Evolutionary conservation across 106 monocot genomes (phyloP).

Genomic region (Acanthochlamys bracteata): DNA sequence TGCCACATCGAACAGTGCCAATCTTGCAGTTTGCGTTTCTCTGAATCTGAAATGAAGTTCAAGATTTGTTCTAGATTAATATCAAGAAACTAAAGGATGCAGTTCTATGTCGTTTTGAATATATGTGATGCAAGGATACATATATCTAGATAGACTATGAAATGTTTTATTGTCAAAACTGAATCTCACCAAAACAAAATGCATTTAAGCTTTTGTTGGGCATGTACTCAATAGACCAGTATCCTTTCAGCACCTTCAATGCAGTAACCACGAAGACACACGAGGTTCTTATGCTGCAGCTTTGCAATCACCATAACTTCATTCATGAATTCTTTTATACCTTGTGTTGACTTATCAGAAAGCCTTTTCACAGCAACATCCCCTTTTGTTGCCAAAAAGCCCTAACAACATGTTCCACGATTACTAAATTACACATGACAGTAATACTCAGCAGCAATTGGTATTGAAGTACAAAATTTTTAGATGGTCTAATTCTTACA

Average conservation of each 20-base stretch:
- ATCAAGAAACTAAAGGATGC: not conserved
- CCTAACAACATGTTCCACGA: too few relatives aligned
- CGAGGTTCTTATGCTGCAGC: slow-evolving; percentile 34
- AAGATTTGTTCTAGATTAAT: not conserved
- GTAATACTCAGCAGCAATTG: too few relatives aligned
- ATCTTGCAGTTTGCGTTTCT: not conserved
- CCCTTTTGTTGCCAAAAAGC: too few relatives aligned
- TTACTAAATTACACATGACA: too few relatives aligned
- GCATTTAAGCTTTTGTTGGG: slow-evolving; percentile 31
- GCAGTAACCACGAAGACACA: slow-evolving; percentile 21
- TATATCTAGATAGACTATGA: not conserved
- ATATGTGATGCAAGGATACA: not conserved
- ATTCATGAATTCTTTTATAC: slow-evolving; percentile 34
- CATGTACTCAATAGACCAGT: slow-evolving; percentile 31
- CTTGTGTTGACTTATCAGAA: slow-evolving; percentile 15
- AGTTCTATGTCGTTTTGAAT: not conserved
- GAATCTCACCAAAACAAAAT: slow-evolving; percentile 22
- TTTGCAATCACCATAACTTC: slow-evolving; percentile 30
- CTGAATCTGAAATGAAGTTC: not conserved
- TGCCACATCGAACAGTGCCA: not conserved
- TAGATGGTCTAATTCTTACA: too few relatives aligned
- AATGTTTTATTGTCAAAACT: not conserved
- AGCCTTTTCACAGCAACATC: slow-evolving; percentile 27
- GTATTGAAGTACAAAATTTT: too few relatives aligned
- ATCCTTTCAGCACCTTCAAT: slow-evolving; percentile 18